Base-by-base conservation (phyloP, 768 basidiomycete species). In the Exidia glandulosa region DNA sequence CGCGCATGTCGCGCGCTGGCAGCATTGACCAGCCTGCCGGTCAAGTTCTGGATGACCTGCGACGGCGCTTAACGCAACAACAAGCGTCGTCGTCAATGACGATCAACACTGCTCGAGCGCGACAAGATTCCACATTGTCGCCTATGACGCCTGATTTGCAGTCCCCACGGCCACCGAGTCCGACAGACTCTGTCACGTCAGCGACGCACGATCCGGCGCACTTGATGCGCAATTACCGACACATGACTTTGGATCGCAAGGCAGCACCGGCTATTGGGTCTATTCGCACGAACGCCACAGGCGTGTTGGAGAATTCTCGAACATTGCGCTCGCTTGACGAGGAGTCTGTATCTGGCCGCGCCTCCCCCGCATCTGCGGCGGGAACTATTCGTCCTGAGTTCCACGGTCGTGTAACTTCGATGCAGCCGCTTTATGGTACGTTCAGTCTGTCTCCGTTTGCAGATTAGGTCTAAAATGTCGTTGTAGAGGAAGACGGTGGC, bases 211-310 rank as follows among this genome's bases (percentile, higher is more conserved):
- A 87, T 0, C 77, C 81, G 12, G 77, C 80, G 1, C 75, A 54
- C 27, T 31, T 54, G 30, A 9, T 54, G 50, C 50, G 50, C 25
- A 54, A 54, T 54, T 29, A 54, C 30, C 50, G 50, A 27, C 87
- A 88, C 30, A 76, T 88, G 14, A 78, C 78, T 13, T 91, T 93
- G 63, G 81, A 84, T 1, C 85, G 85, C 64, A 94, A 95, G 68
- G 94, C 90, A 3, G 89, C 90, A 0, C 89, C 96, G 30, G 91
- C 94, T 3, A 75, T 98, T 41, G 94, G 89, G 2, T 88, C 93
- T 2, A 90, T 89, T 6, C 87, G 82, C 67, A 81, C 85, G 6
- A 94, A 86, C 66, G 95, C 89, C 0, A 79, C 84, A 9, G 95
- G 95, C 0, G 72, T 91, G 48, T 70, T 96, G 60, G 89, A 97